Conservation (phyloP, 2,329 filamentous ascomycete genomes). For the Fusarium albidum region DNA sequence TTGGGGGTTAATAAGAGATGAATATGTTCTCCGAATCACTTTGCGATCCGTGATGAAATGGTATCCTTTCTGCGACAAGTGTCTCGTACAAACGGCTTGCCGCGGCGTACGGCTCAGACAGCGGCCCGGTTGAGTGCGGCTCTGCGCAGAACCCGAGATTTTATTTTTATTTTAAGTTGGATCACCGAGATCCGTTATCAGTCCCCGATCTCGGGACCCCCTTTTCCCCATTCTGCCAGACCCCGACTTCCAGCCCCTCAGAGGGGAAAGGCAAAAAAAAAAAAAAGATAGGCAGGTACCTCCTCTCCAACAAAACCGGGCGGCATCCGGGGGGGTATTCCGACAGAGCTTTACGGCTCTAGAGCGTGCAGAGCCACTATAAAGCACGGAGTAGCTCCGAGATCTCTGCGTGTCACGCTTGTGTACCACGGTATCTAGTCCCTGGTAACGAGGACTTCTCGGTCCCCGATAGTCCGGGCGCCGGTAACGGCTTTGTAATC, state of each 20-base stretch:
- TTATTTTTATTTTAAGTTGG: no score
- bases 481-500: constrained; percentile 43
- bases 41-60: neutral
- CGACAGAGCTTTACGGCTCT: neutral
- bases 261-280: neutral
- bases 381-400: constrained; percentile 20
- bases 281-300: constrained; percentile 21
- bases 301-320: neutral
- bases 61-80: neutral
- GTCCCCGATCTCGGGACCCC: constrained; percentile 13
- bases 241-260: constrained; percentile 4
- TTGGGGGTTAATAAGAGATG: constrained; percentile 2
- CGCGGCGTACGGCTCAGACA: constrained; percentile 8
- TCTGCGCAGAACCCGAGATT: neutral
- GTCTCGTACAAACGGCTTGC: constrained; percentile 11
- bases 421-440: constrained; percentile 26
- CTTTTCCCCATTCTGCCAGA: neutral
- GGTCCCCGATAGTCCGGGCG: constrained; percentile 31
- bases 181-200: constrained; percentile 21
- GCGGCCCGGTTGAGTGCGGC: constrained; percentile 2
- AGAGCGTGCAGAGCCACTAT: neutral
- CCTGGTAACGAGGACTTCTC: constrained; percentile 6
- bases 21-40: neutral
- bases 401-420: constrained; percentile 7
- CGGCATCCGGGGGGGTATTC: constrained; percentile 15